These are phyloP conservation scores for Jasminum sambac DNA, from an alignment of 257 asterid species.

Conservation along the genomic window DNA sequence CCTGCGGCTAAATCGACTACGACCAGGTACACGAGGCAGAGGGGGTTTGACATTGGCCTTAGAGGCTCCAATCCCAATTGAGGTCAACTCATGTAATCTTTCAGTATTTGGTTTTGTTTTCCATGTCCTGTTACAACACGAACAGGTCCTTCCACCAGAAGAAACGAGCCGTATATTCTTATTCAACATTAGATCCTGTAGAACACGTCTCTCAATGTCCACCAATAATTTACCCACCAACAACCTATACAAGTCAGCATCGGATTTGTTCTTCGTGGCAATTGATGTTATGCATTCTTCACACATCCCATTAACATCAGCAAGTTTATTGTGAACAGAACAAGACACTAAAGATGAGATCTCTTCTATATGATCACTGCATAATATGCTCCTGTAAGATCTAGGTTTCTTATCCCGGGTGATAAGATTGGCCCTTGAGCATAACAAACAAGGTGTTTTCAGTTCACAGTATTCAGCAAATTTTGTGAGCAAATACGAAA, in stretches of 20 bases:
- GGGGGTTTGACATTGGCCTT: conserved; percentile 77
- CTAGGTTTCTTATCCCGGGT: conserved; percentile 44
- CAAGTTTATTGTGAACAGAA: conserved; percentile 52
- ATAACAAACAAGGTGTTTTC: conserved; percentile 64
- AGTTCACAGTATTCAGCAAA: conserved; percentile 66
- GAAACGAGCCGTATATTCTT: conserved; percentile 41
- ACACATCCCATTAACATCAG: conserved; percentile 60
- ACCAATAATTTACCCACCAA: conserved; percentile 53
- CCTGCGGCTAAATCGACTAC: conserved; percentile 69
- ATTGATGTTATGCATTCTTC: conserved; percentile 65
- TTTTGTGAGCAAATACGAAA: conserved; percentile 51
- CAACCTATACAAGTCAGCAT: conserved; percentile 41
- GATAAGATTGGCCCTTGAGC: conserved; percentile 61
- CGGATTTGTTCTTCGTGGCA: conserved; percentile 33
- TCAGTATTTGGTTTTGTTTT: conserved; percentile 56
- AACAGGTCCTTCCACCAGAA: conserved; percentile 46
- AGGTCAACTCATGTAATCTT: conserved; percentile 47
- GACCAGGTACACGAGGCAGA: conserved; percentile 66
- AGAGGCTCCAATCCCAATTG: conserved; percentile 67
- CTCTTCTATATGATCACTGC: conserved; percentile 66
- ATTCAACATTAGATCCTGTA: conserved; percentile 38
- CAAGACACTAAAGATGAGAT: conserved; percentile 65
- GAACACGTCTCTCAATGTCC: conserved; percentile 42
- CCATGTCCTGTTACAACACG: conserved; percentile 63
- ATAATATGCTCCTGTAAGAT: conserved; percentile 45